Percentiles rank a stretch among this genome's conserved stretches.
Evolutionary conservation across 495 filamentous ascomycete species (phyloP).

Genomic region (Penicillium steckii): DNA sequence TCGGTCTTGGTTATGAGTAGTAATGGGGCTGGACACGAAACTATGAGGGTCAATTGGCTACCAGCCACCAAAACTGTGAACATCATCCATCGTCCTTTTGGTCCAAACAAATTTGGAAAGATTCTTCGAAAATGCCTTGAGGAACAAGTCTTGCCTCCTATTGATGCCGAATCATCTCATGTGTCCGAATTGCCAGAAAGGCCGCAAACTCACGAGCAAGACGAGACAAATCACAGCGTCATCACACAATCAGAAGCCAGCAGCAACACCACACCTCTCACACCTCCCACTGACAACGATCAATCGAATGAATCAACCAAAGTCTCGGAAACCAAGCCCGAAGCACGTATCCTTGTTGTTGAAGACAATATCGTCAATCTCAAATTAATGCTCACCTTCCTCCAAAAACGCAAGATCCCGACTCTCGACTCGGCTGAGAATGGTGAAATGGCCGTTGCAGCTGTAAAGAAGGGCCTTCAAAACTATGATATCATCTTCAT

Average conservation of each 20-base stretch:
- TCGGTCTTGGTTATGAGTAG: slow-evolving; percentile 31
- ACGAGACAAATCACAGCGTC: not conserved
- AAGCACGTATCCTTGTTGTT: slow-evolving; percentile 55
- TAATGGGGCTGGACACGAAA: slow-evolving; percentile 23
- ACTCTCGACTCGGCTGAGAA: slow-evolving; percentile 45
- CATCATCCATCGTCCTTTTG: slow-evolving; percentile 51
- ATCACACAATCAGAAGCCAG: not conserved
- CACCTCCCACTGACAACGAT: not conserved
- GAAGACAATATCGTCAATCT: slow-evolving; percentile 76
- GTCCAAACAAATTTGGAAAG: slow-evolving; percentile 61
- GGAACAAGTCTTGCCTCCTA: not conserved
- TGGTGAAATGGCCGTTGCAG: slow-evolving; percentile 48
- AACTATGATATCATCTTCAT: slow-evolving; percentile 56
- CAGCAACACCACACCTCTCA: no score
- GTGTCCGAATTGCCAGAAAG: not conserved
- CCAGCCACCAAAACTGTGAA: slow-evolving; percentile 26
- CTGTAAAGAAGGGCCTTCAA: slow-evolving; percentile 32
- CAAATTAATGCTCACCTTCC: slow-evolving; percentile 57
- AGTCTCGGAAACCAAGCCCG: not conserved
- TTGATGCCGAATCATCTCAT: not conserved
- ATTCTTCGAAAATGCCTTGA: slow-evolving; percentile 38
- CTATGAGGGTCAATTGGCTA: slow-evolving; percentile 16
- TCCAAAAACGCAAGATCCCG: slow-evolving; percentile 44
- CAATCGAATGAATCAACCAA: not conserved
- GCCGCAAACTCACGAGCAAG: not conserved